Evolutionary conservation across 495 filamentous ascomycete genomes (phyloP).

Genomic region (Cercophora newfieldiana): DNA sequence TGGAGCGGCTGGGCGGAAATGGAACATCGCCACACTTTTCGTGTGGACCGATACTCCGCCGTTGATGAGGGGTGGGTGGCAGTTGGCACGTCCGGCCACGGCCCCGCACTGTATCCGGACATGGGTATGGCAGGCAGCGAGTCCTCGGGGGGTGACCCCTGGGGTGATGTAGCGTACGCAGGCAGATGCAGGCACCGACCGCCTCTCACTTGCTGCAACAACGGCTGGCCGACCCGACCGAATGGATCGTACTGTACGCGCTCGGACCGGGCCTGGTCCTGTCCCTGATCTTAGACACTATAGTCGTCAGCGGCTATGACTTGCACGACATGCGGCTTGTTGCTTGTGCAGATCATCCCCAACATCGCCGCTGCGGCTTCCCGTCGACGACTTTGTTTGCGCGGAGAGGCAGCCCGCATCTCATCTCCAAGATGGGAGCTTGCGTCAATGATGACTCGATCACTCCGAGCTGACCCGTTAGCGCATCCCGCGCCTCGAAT

Average conservation of each 20-base stretch:
- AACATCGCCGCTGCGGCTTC: neutral
- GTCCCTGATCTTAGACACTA: neutral
- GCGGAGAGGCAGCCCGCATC: neutral
- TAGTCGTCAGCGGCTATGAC: neutral
- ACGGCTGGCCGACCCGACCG: neutral
- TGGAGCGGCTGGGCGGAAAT: neutral
- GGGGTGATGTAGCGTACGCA: neutral
- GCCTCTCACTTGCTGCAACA: neutral
- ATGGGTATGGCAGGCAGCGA: neutral
- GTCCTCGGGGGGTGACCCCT: neutral
- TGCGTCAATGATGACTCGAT: neutral
- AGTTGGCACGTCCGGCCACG: neutral
- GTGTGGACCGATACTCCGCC: neutral
- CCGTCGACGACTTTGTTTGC: neutral
- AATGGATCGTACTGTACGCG: neutral
- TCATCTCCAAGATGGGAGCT: neutral
- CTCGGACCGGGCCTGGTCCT: neutral
- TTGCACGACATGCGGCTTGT: neutral
- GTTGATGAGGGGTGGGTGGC: neutral
- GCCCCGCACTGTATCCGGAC: neutral
- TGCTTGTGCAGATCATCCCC: neutral
- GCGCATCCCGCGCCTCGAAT: neutral
- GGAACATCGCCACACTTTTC: slow-evolving; percentile 2
- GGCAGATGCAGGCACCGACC: neutral
- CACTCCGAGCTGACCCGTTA: neutral